Evolutionary conservation across 805 yeast species (phyloP), one percentile per base, ranked within the genome.

Genomic region (Metschnikowia borealis): DNA sequence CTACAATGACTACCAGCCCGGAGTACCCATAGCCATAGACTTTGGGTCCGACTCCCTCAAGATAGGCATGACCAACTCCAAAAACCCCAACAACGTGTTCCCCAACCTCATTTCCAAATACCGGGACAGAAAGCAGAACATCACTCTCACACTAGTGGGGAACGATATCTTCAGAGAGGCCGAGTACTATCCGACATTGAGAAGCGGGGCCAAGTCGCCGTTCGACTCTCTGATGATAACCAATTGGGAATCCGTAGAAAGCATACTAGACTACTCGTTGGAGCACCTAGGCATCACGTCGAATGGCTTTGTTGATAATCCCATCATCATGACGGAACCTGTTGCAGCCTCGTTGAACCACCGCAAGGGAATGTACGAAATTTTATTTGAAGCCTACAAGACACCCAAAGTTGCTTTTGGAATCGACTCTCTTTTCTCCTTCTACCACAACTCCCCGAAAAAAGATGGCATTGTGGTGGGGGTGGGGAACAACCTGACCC

Each of bases 211-310:
- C 33, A 83, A 81, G 59, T 74, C 88, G 4, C 96, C 97, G 0
- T 92, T 80, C 62, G 99, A 94, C 65, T 96, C 96, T 0, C 80
- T 88, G 4, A 71, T 89, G 57, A 74, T 94, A 34, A 84, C 95
- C 23, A 95, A 91, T 65, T 95, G 98, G 98, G 98, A 94, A 50
- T 80, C 84, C 51, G 78, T 85, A 2, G 99, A 94, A 64, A 79
- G 77, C 51, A 79, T 92, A 47, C 64, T 94, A 45, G 98, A 92
- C 66, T 94, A 90, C 62, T 74, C 90, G 0, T 85, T 94, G 63
- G 79, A 82, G 53, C 95, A 89, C 64, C 62, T 92, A 44, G 86
- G 92, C 3, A 94, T 89, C 2, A 52, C 67, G 1, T 62, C 72
- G 46, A 80, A 81, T 1, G 63, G 73, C 2, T 14, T 13, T 20